Conservation (phyloP, 441 rosid genomes). For the Adansonia gregorii region DNA sequence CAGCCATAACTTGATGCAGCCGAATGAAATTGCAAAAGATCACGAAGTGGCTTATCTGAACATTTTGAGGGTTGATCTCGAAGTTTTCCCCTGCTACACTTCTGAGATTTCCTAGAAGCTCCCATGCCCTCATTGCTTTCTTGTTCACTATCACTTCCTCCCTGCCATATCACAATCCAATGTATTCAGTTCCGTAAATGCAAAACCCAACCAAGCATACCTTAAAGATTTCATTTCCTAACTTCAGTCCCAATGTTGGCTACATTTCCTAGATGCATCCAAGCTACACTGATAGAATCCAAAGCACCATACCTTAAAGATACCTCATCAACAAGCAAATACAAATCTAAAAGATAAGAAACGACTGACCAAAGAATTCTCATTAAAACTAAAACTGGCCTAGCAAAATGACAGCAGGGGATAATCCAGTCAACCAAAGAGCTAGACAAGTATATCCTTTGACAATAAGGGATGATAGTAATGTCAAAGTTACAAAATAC, state of each 20-base stretch:
- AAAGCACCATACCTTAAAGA: conserved; percentile 8
- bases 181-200: conserved; percentile 24
- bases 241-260: not conserved
- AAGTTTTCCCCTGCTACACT: conserved; percentile 48
- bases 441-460: not conserved
- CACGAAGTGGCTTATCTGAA: conserved; percentile 46
- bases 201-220: not conserved
- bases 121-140: conserved; percentile 48
- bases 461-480: not conserved
- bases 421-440: not conserved
- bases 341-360: too few relatives aligned
- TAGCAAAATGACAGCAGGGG: not conserved
- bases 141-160: conserved; percentile 64
- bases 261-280: not conserved
- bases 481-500: not conserved
- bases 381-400: too few relatives aligned
- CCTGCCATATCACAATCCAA: conserved; percentile 41
- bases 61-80: conserved; percentile 43
- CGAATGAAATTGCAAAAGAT: conserved; percentile 60
- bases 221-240: not conserved
- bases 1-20: conserved; percentile 36
- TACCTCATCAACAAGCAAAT: not conserved
- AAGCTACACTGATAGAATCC: conserved; percentile 9
- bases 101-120: conserved; percentile 43
- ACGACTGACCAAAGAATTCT: too few relatives aligned